Conservation (phyloP, 176 grass and related monocot species). For the Areca catechu region DNA sequence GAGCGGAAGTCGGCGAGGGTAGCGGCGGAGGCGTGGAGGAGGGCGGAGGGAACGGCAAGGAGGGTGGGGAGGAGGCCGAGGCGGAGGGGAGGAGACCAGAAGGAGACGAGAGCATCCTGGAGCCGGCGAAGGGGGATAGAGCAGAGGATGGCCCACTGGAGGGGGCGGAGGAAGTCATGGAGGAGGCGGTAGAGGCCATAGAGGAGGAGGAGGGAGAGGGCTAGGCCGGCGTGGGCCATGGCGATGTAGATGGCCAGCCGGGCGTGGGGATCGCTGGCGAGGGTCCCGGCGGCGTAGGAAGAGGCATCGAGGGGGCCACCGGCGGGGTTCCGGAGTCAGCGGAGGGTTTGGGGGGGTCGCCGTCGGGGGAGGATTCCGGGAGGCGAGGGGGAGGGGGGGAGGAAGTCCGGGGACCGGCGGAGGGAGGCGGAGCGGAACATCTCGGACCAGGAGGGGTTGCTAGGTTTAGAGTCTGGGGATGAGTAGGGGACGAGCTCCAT, state of each 20-base stretch:
- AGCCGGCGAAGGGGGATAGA: constrained; percentile 90
- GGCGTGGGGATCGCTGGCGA: constrained; percentile 4
- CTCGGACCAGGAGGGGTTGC: constrained; percentile 65
- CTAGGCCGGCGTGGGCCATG: constrained; percentile 93
- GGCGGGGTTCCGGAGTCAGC: neutral
- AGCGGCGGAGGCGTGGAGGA: constrained; percentile 34
- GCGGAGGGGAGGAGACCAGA: constrained; percentile 78
- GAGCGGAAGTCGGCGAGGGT: constrained; percentile 73
- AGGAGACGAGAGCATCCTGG: constrained; percentile 64
- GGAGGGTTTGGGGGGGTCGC: neutral
- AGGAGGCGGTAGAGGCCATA: constrained; percentile 82
- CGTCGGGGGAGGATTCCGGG: neutral
- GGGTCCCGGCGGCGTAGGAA: neutral
- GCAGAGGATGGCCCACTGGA: constrained; percentile 95
- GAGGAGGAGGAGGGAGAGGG: constrained; percentile 59
- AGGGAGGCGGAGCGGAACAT: constrained; percentile 81
- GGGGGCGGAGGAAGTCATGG: constrained; percentile 91
- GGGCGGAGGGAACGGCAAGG: constrained; percentile 70
- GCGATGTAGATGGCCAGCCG: constrained; percentile 89
- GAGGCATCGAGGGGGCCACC: too few species aligned
- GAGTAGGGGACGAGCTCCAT: constrained; percentile 63
- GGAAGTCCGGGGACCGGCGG: constrained; percentile 13
- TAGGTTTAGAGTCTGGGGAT: constrained; percentile 15
- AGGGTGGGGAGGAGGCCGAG: constrained; percentile 45
- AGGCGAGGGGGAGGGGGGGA: neutral